Conservation (phyloP, 257 asterid genomes). For the Striga asiatica region DNA sequence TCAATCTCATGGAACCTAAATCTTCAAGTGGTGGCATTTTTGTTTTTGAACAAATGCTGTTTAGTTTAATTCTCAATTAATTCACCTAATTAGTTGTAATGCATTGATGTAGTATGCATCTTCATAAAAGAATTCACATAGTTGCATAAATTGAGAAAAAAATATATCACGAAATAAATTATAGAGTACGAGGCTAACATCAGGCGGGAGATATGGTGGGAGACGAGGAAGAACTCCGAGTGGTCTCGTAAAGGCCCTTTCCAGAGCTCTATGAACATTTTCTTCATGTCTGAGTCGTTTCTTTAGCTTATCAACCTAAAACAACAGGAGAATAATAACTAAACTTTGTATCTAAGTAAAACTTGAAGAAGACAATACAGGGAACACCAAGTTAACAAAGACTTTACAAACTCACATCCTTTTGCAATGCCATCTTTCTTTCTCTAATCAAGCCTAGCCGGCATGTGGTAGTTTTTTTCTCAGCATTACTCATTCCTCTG, state of each 20-base stretch:
- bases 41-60: no score
- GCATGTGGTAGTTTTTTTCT: slow-evolving; percentile 24
- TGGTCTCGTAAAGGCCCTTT: slow-evolving; percentile 74
- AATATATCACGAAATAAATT: background rate
- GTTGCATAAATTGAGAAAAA: background rate
- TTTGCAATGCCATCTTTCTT: slow-evolving; percentile 53
- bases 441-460: slow-evolving; percentile 37
- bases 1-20: background rate
- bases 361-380: background rate
- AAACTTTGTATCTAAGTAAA: no score
- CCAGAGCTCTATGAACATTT: slow-evolving; percentile 71
- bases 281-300: slow-evolving; percentile 64
- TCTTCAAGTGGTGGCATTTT: no score
- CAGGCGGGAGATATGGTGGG: slow-evolving; percentile 71
- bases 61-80: no score
- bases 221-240: slow-evolving; percentile 80
- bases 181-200: slow-evolving; percentile 31
- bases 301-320: slow-evolving; percentile 77
- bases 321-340: no score
- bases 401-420: slow-evolving; percentile 33
- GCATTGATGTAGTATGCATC: background rate
- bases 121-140: background rate
- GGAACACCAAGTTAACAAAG: background rate
- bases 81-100: no score
- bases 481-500: slow-evolving; percentile 30